Conservation (phyloP, 148 eudicot species). For the Rheum nobile region DNA sequence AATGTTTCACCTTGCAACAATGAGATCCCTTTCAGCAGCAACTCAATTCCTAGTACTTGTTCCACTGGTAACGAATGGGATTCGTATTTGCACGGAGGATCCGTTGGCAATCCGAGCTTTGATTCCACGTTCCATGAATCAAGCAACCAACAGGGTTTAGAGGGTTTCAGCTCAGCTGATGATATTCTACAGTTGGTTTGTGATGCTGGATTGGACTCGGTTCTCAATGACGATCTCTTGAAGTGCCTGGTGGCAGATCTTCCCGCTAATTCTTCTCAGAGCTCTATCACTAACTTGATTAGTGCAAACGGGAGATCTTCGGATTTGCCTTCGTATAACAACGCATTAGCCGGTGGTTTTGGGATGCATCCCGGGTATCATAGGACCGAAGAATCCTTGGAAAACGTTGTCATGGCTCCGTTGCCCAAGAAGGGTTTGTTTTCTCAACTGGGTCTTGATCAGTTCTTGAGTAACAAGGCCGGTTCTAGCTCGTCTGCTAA, state of each 20-base stretch:
- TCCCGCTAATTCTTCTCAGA: conserved; percentile 16
- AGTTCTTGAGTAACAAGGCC: conserved; percentile 23
- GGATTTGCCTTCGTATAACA: conserved; percentile 7
- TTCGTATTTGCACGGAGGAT: not conserved
- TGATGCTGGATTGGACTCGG: conserved; percentile 14
- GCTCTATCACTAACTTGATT: conserved; percentile 16
- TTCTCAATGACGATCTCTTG: conserved; percentile 19
- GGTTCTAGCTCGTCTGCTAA: conserved; percentile 27
- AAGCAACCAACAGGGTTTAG: conserved; percentile 11
- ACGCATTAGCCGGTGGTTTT: conserved; percentile 11
- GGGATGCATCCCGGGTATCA: conserved; percentile 21
- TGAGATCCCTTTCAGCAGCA: not conserved
- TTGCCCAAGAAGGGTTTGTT: conserved; percentile 40
- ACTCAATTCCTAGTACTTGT: not conserved
- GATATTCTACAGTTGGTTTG: conserved; percentile 25
- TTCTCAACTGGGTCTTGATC: conserved; percentile 59
- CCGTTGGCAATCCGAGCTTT: not conserved
- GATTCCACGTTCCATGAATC: not conserved
- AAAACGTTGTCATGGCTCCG: conserved; percentile 18
- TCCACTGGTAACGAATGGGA: not conserved
- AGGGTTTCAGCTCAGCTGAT: conserved; percentile 22
- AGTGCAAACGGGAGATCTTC: not conserved
- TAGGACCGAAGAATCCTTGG: conserved; percentile 14
- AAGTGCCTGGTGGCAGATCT: conserved; percentile 13
- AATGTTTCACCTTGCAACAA: not conserved